Evolutionary conservation across 2,329 filamentous ascomycete genomes (phyloP).

Genomic region (Cryphonectria parasitica): DNA sequence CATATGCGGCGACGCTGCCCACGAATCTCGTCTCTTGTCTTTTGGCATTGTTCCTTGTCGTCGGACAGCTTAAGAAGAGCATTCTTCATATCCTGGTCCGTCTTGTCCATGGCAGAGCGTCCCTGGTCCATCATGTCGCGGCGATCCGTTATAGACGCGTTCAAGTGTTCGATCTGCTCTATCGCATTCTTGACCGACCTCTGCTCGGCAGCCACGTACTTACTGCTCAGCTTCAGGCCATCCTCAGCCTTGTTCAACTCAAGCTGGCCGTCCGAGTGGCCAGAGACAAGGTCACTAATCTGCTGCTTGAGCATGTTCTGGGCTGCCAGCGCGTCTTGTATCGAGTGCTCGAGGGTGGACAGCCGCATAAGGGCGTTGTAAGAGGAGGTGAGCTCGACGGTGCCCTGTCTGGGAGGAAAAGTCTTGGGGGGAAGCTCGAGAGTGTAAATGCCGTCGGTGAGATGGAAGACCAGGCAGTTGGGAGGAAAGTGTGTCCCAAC

Average conservation of each 20-base stretch:
- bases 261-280: constrained; percentile 42
- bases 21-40: constrained; percentile 68
- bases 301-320: constrained; percentile 75
- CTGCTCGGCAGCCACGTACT: constrained; percentile 65
- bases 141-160: constrained; percentile 66
- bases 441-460: constrained; percentile 85
- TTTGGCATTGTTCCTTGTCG: constrained; percentile 57
- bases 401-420: constrained; percentile 56
- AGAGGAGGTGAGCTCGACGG: constrained; percentile 68
- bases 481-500: constrained; percentile 72
- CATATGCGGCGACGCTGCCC: constrained; percentile 90
- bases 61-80: constrained; percentile 62
- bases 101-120: constrained; percentile 59
- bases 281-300: constrained; percentile 65
- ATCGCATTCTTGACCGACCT: constrained; percentile 66
- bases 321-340: constrained; percentile 84
- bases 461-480: constrained; percentile 84
- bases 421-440: constrained; percentile 65
- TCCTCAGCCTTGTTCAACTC: constrained; percentile 55
- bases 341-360: constrained; percentile 84
- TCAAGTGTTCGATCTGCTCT: constrained; percentile 68
- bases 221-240: constrained; percentile 50
- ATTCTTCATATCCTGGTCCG: constrained; percentile 63
- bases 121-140: constrained; percentile 70
- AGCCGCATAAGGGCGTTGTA: constrained; percentile 89